These are phyloP conservation scores for Candida albicans DNA, from an alignment of 1,139 yeast species.

Conservation along the genomic window DNA sequence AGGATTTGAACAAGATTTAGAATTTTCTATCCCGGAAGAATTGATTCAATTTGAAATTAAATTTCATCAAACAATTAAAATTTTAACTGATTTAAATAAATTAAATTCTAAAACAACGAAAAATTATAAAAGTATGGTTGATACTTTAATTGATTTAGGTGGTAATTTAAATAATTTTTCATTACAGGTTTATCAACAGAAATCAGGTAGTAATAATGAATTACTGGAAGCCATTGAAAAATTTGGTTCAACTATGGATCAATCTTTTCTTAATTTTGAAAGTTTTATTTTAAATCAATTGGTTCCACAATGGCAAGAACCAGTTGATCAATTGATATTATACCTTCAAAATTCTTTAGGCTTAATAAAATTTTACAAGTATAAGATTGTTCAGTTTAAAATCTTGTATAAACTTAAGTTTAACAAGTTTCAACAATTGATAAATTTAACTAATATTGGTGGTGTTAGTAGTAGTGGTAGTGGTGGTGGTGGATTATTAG, in stretches of 20 bases:
- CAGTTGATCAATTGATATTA: constrained; percentile 42
- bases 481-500: constrained; percentile 8
- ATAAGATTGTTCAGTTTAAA: constrained; percentile 45
- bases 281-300: constrained; percentile 34
- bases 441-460: constrained; percentile 22
- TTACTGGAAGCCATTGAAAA: constrained; percentile 41
- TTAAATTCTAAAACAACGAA: constrained; percentile 33
- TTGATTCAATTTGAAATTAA: constrained; percentile 36
- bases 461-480: no score
- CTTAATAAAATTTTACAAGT: constrained; percentile 45
- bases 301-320: constrained; percentile 50
- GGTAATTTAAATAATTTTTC: constrained; percentile 51
- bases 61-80: constrained; percentile 35
- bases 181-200: constrained; percentile 39
- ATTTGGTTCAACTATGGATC: constrained; percentile 48
- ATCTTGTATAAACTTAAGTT: constrained; percentile 43
- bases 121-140: constrained; percentile 30
- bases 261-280: constrained; percentile 42
- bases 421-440: constrained; percentile 40
- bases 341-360: constrained; percentile 40
- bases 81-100: constrained; percentile 35
- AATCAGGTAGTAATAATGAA: constrained; percentile 19
- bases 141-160: constrained; percentile 42
- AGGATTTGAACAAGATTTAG: constrained; percentile 20
- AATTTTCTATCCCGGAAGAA: constrained; percentile 32